Evolutionary conservation across 176 grass and related monocot species (phyloP).

Genomic region (Cocos nucifera): DNA sequence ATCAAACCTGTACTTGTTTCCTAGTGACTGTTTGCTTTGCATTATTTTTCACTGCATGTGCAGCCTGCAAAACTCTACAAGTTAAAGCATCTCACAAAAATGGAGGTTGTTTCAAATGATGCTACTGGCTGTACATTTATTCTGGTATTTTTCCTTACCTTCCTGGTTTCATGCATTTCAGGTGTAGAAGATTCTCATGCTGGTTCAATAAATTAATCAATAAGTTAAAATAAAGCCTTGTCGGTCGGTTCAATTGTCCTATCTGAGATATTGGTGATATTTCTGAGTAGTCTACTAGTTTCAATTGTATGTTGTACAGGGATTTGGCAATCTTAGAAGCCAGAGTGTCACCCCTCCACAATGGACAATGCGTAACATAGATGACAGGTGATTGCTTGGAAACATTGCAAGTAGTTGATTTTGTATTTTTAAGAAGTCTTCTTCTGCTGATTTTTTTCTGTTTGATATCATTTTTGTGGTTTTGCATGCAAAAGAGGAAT

Average conservation of each 20-base stretch:
- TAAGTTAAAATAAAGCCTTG: no score
- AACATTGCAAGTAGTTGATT: conserved; percentile 1
- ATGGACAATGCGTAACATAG: conserved; percentile 98
- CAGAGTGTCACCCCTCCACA: conserved; percentile 95
- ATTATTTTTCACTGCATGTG: conserved; percentile 8
- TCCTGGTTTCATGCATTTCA: neutral
- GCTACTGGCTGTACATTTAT: conserved; percentile 95
- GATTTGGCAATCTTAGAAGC: conserved; percentile 93
- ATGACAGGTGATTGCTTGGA: conserved; percentile 67
- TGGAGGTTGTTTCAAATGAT: conserved; percentile 97
- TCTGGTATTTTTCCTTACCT: conserved; percentile 53
- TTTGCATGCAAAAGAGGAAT: conserved; percentile 14
- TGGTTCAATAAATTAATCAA: no score
- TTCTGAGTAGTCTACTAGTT: conserved; percentile 8
- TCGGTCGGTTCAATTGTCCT: no score
- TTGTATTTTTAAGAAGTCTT: neutral
- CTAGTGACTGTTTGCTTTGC: conserved; percentile 11
- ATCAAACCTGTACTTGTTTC: no score
- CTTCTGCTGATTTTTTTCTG: neutral
- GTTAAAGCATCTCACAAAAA: conserved; percentile 92
- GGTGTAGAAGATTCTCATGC: no score
- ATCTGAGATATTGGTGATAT: no score
- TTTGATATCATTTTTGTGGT: conserved; percentile 8
- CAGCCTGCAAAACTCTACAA: conserved; percentile 96
- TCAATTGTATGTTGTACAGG: conserved; percentile 35